phyloP scores from a whole-genome alignment of 345 rosid species.

The Acer campestre region DNA sequence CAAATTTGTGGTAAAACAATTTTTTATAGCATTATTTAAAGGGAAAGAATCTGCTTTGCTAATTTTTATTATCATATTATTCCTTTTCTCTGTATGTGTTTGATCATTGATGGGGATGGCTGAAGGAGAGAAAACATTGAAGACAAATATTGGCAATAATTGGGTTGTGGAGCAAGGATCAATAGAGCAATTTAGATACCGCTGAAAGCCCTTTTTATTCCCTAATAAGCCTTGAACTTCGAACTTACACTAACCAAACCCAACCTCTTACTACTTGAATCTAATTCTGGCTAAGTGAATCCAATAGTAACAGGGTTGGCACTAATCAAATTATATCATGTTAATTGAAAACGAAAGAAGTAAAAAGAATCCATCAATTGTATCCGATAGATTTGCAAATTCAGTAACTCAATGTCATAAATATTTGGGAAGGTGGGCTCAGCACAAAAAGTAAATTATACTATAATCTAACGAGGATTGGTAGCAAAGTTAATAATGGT shows the following conservation, averaged over 20 bases:
- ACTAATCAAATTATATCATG: not conserved
- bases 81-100: not conserved
- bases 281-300: not conserved
- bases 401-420: not conserved
- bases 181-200: not conserved
- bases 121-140: not conserved
- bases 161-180: not conserved
- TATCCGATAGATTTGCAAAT: not conserved
- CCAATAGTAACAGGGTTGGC: not conserved
- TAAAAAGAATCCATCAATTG: not conserved
- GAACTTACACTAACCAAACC: no score
- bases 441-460: constrained; percentile 2
- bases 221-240: not conserved
- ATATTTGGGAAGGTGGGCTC: not conserved
- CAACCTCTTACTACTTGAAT: not conserved
- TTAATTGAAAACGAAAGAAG: not conserved
- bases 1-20: not conserved
- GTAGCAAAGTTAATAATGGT: not conserved
- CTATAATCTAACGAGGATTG: not conserved
- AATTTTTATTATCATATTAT: no score
- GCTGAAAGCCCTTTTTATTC: not conserved
- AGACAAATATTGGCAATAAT: not conserved
- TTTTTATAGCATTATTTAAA: not conserved
- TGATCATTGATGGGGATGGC: not conserved
- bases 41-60: not conserved